Base-by-base conservation (phyloP, 2,329 filamentous ascomycete genomes). In the Colletotrichum costaricense region DNA sequence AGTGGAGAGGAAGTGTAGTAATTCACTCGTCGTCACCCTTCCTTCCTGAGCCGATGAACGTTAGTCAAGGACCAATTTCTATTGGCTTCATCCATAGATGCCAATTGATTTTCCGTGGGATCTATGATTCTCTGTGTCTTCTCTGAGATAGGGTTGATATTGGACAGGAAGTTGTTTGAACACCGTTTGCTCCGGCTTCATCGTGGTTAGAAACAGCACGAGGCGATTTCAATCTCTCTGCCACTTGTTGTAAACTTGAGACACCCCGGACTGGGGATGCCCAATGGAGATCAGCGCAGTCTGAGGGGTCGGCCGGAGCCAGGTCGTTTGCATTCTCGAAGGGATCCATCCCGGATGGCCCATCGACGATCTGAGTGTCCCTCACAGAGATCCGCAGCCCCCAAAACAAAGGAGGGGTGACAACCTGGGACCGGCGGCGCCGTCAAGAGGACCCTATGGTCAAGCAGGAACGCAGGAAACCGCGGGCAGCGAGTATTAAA, bases 241-340 rank as follows among this genome's bases (percentile, higher is more conserved):
- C 35, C 35, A 52, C 67, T 52, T 46, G 24, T 14, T 52, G 14
- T 62, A 11, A 62, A 65, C 57, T 22, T 46, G 62, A 73, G 71
- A 71, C 71, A 71, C 56, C 67, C 60, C 49, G 60, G 67, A 66
- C 67, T 58, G 38, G 49, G 59, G 56, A 71, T 49, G 46, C 33
- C 42, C 46, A 46, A 62, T 52, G 67, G n/a, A 71, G 71, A 71
- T 71, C 62, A 64, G 55, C 70, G 70, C 42, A 64, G 35, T 66
- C 19, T 38, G 35, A 60, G 67, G 67, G 56, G 60, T 26, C 59
- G 16, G 42, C 28, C 28, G 35, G 60, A 71, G 49, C 60, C 56
- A 60, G 60, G 60, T 71, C 28, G 71, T 71, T 73, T 73, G 67
- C 71, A 66, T 66, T 69, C 65, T 72, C 56, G 49, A 70, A 66